Evolutionary conservation across 257 asterid genomes (phyloP), one percentile per base, ranked within the genome.

Genomic region (Marsdenia floribunda): DNA sequence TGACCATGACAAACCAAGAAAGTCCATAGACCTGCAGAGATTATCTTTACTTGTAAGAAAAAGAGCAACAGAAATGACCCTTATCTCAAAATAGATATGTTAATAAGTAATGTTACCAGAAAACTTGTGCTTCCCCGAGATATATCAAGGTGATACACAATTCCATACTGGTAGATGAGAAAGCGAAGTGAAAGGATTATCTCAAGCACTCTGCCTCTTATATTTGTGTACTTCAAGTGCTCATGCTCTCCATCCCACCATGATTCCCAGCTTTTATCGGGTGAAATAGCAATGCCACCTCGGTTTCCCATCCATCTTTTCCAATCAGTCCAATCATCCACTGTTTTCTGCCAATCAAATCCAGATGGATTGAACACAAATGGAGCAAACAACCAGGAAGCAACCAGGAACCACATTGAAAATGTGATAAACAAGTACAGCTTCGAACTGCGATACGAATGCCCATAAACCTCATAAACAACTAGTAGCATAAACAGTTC

Each of bases 181-280:
- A 95, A 95, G 1, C 98, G 97, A 63, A 86, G 80, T 12, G 96
- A 77, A 37, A 95, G 98, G 74, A 93, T 64, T 64, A 95, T 90
- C 72, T 95, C 99, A 50, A 92, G 83, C 75, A 87, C 79, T 81
- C 93, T 83, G 59, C 96, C 98, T 84, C 97, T 86, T 26, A 85
- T 21, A 75, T 85, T 87, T 2, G 97, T 95, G 83, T 83, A 65
- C 68, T 81, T 92, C 83, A 95, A 77, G 87, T 90, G 99, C 77
- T 95, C 99, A 68, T 92, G 98, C 72, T 95, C 99, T 37, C 78
- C 92, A 69, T 90, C 89, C 99, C 99, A 95, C 99, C 99, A 95
- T 12, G 99, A 84, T 85, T 95, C 99, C 99, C 99, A 95, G 73
- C 99, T 95, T 87, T 88, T 92, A 75, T 95, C 98, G 0, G 87